Conservation (phyloP, 805 yeast species). For the Priceomyces medius region DNA sequence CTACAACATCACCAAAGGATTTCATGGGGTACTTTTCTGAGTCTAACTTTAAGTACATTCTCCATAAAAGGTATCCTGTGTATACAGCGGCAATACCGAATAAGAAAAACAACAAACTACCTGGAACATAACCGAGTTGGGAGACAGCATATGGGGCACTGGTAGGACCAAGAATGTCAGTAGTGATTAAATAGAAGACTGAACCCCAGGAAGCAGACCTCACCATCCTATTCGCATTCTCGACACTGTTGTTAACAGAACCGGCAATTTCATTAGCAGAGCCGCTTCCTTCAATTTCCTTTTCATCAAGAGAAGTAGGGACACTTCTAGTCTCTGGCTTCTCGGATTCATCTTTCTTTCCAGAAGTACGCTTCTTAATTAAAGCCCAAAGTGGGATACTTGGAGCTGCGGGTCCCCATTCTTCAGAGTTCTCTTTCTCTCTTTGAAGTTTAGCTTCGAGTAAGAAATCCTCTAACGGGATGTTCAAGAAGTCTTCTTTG, state of each 20-base stretch:
- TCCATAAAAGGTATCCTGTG: constrained; percentile 40
- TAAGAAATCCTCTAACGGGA: constrained; percentile 8
- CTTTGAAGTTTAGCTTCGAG: constrained; percentile 9
- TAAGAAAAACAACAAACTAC: constrained; percentile 38
- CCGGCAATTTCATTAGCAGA: background rate
- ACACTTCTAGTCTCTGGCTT: background rate
- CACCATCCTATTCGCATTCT: constrained; percentile 10
- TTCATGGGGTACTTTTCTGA: constrained; percentile 44
- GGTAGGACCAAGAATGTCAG: constrained; percentile 49
- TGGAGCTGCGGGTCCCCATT: constrained; percentile 6
- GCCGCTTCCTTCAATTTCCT: constrained; percentile 1
- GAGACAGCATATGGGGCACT: constrained; percentile 47
- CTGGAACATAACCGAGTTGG: constrained; percentile 47
- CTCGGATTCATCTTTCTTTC: background rate
- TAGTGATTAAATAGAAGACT: constrained; percentile 47
- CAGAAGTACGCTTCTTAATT: background rate
- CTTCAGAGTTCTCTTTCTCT: constrained; percentile 6
- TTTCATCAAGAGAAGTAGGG: background rate
- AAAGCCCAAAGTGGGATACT: constrained; percentile 5
- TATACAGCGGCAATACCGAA: constrained; percentile 44
- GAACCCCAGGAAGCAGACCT: constrained; percentile 16
- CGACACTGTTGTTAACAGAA: background rate
- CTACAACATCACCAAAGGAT: constrained; percentile 42
- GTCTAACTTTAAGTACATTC: constrained; percentile 34
- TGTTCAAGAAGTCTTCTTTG: constrained; percentile 1